phyloP scores from a whole-genome alignment of 1,284 basidiomycete species.

The Tilletia setariae region DNA sequence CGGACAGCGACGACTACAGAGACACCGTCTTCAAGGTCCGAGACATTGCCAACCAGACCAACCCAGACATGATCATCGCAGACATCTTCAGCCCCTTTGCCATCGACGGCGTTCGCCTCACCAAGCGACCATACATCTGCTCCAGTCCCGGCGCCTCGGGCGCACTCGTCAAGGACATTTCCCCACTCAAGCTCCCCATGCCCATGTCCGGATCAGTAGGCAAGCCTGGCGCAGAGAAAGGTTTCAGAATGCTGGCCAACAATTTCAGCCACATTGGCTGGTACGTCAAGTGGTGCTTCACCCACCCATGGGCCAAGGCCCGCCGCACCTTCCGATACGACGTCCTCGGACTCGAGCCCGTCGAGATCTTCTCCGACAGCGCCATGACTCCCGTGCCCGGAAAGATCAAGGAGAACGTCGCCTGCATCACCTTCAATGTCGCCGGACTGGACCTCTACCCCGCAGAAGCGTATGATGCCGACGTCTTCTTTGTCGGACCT shows the following conservation, averaged over 20 bases:
- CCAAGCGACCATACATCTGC: neutral
- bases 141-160: slow-evolving; percentile 15
- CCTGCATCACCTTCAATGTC: slow-evolving; percentile 30
- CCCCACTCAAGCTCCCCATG: slow-evolving; percentile 8
- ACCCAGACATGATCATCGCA: slow-evolving; percentile 21
- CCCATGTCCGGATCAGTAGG: slow-evolving; percentile 14
- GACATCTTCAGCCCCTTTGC: slow-evolving; percentile 22
- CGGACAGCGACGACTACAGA: slow-evolving; percentile 13
- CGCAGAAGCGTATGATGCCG: slow-evolving; percentile 20
- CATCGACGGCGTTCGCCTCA: slow-evolving; percentile 19
- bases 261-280: slow-evolving; percentile 23
- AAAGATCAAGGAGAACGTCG: slow-evolving; percentile 25
- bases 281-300: slow-evolving; percentile 25
- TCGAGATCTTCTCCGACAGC: slow-evolving; percentile 28
- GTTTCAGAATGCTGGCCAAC: slow-evolving; percentile 21
- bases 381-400: slow-evolving; percentile 32
- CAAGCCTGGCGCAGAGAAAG: slow-evolving; percentile 24
- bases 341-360: slow-evolving; percentile 27
- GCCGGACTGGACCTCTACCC: slow-evolving; percentile 30
- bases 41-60: neutral
- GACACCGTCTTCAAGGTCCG: slow-evolving; percentile 16
- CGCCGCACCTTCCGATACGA: slow-evolving; percentile 21
- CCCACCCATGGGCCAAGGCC: slow-evolving; percentile 21
- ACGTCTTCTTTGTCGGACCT: slow-evolving; percentile 31
- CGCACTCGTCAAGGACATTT: slow-evolving; percentile 10